These are phyloP conservation scores for Penicillium sp. DNA, from an alignment of 2,329 filamentous ascomycete genomes.

Conservation along the genomic window DNA sequence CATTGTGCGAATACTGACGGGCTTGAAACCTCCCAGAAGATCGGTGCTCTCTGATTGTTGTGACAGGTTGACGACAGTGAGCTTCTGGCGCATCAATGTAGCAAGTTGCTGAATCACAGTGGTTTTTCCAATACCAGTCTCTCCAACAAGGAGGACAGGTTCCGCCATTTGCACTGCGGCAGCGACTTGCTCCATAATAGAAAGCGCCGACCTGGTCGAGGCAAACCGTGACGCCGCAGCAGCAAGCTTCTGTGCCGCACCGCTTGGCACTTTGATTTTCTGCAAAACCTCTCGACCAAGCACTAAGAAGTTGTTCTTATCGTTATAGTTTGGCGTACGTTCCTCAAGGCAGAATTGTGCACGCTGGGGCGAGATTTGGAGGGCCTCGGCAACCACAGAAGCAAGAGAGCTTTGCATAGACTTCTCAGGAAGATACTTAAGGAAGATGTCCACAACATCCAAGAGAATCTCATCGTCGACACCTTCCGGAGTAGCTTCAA, in stretches of 20 bases:
- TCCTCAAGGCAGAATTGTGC: constrained; percentile 77
- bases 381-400: constrained; percentile 77
- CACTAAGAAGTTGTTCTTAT: constrained; percentile 62
- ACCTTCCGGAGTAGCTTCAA: constrained; percentile 74
- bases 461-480: constrained; percentile 85
- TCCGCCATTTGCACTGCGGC: constrained; percentile 84
- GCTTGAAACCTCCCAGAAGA: constrained; percentile 93
- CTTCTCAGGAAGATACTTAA: constrained; percentile 75
- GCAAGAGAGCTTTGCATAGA: constrained; percentile 61
- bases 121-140: constrained; percentile 98
- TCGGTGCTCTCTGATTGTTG: constrained; percentile 99
- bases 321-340: constrained; percentile 73
- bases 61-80: constrained; percentile 93
- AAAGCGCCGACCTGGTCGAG: constrained; percentile 82
- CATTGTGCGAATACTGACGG: constrained; percentile 85
- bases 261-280: constrained; percentile 60
- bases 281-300: constrained; percentile 70
- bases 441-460: constrained; percentile 92
- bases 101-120: constrained; percentile 94
- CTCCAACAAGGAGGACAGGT: constrained; percentile 91
- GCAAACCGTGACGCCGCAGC: constrained; percentile 68
- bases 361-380: constrained; percentile 83
- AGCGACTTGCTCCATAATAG: constrained; percentile 85
- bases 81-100: constrained; percentile 78
- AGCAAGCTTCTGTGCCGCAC: constrained; percentile 52